Conservation (phyloP, 108 stramenopile genomes). For the Nitzschia inconspicua region DNA sequence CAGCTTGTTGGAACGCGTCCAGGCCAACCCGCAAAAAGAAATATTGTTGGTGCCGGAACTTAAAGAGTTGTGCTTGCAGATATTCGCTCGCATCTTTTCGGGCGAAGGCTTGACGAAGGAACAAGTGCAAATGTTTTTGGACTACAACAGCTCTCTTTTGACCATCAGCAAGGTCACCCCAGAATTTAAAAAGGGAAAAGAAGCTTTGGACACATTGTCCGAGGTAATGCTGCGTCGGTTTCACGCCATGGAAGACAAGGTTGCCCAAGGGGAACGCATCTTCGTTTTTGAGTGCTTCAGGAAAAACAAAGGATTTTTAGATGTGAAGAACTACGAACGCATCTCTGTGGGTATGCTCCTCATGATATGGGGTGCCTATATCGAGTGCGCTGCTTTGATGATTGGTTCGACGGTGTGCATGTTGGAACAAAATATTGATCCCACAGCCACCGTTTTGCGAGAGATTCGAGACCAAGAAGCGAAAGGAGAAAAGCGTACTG, state of each 20-base stretch:
- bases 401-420: constrained; percentile 4
- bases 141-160: constrained; percentile 28
- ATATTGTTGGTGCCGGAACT: constrained; percentile 19
- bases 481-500: background rate
- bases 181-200: constrained; percentile 26
- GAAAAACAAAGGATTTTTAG: constrained; percentile 34
- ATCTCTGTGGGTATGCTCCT: background rate
- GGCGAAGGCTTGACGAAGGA: constrained; percentile 11
- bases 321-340: constrained; percentile 16
- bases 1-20: constrained; percentile 6
- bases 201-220: constrained; percentile 4
- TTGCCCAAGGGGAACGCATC: no score
- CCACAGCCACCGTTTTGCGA: no score
- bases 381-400: constrained; percentile 21
- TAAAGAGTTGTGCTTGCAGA: constrained; percentile 18
- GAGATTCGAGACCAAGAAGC: no score
- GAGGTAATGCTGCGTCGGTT: constrained; percentile 5
- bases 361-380: constrained; percentile 30
- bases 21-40: background rate
- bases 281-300: constrained; percentile 28
- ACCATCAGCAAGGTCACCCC: background rate
- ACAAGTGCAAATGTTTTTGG: constrained; percentile 23
- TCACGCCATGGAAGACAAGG: constrained; percentile 27
- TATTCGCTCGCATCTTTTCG: constrained; percentile 17
- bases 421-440: no score